Percentiles rank a stretch among this genome's conserved stretches.
These are phyloP conservation scores for Porphyrellus cyaneotinctus DNA, from an alignment of 768 basidiomycete species.

Conservation along the genomic window DNA sequence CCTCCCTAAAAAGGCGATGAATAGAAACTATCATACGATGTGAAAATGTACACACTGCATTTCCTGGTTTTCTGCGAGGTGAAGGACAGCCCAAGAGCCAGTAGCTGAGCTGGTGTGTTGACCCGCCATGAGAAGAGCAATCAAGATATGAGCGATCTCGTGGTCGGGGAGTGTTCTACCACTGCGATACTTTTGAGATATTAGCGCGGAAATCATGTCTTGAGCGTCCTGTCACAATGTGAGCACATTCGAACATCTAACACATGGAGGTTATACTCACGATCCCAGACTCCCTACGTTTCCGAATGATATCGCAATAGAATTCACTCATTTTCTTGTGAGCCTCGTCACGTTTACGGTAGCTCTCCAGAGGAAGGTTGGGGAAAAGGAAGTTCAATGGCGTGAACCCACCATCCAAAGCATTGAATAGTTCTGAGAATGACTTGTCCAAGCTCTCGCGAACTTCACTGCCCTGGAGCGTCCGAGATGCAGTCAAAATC, in stretches of 20 bases:
- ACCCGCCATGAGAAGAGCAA: slow-evolving; percentile 98
- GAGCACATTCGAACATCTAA: neutral
- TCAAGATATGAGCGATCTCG: slow-evolving; percentile 97
- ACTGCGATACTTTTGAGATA: slow-evolving; percentile 77
- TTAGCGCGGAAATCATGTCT: slow-evolving; percentile 91
- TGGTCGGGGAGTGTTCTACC: slow-evolving; percentile 77
- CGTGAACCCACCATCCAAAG: slow-evolving; percentile 94
- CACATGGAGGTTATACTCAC: slow-evolving; percentile 25
- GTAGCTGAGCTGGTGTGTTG: slow-evolving; percentile 97
- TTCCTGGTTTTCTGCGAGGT: slow-evolving; percentile 72
- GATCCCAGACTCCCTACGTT: slow-evolving; percentile 52
- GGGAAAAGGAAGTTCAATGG: slow-evolving; percentile 96
- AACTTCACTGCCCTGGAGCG: slow-evolving; percentile 91
- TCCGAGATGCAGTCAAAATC: slow-evolving; percentile 90
- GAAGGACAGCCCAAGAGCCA: slow-evolving; percentile 85
- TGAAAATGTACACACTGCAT: slow-evolving; percentile 54
- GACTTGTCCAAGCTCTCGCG: slow-evolving; percentile 71
- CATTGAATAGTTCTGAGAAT: slow-evolving; percentile 81
- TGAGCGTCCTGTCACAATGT: slow-evolving; percentile 53
- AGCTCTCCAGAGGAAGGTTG: slow-evolving; percentile 85
- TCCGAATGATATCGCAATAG: slow-evolving; percentile 81
- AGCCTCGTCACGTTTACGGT: slow-evolving; percentile 82
- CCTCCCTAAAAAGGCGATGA: slow-evolving; percentile 48
- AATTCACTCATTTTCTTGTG: slow-evolving; percentile 93
- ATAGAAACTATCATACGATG: neutral